A percentile compares a stretch with the other conserved stretches of the same genome.
phyloP scores from a whole-genome alignment of 139 green algal species.

The Chlorella sp. region DNA sequence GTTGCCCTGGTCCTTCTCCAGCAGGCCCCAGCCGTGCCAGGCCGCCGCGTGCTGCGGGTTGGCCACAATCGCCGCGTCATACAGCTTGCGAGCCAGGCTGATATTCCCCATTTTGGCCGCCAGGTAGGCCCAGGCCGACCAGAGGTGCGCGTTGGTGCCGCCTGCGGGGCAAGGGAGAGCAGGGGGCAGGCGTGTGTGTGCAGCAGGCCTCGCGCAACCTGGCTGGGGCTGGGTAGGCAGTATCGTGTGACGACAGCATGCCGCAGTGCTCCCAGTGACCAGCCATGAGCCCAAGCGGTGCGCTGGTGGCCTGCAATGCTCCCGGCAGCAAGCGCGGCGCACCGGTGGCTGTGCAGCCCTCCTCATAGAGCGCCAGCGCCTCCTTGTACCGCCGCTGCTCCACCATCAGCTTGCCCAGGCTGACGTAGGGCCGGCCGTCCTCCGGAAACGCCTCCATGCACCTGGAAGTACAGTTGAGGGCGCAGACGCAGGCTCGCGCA shows the following conservation, averaged over 20 bases:
- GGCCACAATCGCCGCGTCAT: slow-evolving; percentile 91
- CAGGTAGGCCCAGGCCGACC: slow-evolving; percentile 92
- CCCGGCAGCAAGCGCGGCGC: too few relatives aligned
- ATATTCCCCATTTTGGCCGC: slow-evolving; percentile 76
- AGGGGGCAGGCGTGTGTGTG: background rate
- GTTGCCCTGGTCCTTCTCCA: slow-evolving; percentile 93
- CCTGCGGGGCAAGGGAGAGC: slow-evolving; percentile 23
- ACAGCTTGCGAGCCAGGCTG: slow-evolving; percentile 83
- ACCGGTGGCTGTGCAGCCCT: slow-evolving; percentile 83
- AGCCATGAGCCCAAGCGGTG: too few relatives aligned
- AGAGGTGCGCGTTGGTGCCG: slow-evolving; percentile 89
- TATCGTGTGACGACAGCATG: too few relatives aligned
- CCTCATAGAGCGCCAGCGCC: slow-evolving; percentile 88
- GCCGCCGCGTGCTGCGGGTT: slow-evolving; percentile 85
- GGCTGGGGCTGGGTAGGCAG: too few relatives aligned
- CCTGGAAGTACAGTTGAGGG: background rate
- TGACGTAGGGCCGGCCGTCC: slow-evolving; percentile 92
- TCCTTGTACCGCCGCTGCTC: slow-evolving; percentile 77
- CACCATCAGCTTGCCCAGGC: slow-evolving; percentile 85
- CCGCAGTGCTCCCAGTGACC: too few relatives aligned
- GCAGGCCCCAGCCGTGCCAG: slow-evolving; percentile 97
- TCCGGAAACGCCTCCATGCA: slow-evolving; percentile 74
- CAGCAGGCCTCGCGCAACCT: too few relatives aligned
- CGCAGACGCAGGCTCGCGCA: background rate
- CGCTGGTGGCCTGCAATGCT: too few relatives aligned